Conservation (phyloP, 148 eudicot species). For the Simmondsia chinensis region DNA sequence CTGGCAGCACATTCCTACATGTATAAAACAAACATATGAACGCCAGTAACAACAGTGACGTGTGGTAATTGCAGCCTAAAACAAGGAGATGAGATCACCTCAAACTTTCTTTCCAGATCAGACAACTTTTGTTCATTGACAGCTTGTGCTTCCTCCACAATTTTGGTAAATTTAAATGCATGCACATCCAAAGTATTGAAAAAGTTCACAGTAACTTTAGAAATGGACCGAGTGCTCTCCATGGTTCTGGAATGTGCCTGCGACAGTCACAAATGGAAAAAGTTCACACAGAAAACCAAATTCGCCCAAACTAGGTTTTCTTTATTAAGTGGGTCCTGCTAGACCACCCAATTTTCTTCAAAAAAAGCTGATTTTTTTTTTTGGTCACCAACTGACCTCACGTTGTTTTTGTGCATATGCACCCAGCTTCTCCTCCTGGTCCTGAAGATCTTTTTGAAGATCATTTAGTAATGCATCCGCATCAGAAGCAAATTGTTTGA, state of each 20-base stretch:
- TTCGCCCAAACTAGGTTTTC: not conserved
- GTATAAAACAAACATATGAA: constrained; percentile 1
- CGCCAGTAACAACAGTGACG: constrained; percentile 1
- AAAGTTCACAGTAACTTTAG: constrained; percentile 63
- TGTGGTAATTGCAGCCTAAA: not conserved
- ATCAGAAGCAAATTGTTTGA: constrained; percentile 68
- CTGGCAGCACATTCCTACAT: constrained; percentile 81
- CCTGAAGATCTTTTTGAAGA: constrained; percentile 68
- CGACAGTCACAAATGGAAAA: constrained; percentile 1
- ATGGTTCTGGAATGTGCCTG: constrained; percentile 93
- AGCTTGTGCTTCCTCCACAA: constrained; percentile 75
- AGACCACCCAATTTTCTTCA: no score
- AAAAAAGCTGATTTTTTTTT: no score
- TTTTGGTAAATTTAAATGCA: constrained; percentile 64
- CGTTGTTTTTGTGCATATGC: constrained; percentile 67
- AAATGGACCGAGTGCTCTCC: constrained; percentile 70
- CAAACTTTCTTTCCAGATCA: constrained; percentile 84
- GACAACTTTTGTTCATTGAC: constrained; percentile 65
- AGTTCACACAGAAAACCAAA: not conserved
- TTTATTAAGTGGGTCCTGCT: no score
- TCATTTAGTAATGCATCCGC: constrained; percentile 71
- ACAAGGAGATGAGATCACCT: constrained; percentile 35
- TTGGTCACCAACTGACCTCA: constrained; percentile 48
- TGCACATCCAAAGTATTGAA: constrained; percentile 66
- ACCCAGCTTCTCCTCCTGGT: constrained; percentile 65